Evolutionary conservation across 2,329 filamentous ascomycete species (phyloP).

Genomic region (Apiospora saccharicola): DNA sequence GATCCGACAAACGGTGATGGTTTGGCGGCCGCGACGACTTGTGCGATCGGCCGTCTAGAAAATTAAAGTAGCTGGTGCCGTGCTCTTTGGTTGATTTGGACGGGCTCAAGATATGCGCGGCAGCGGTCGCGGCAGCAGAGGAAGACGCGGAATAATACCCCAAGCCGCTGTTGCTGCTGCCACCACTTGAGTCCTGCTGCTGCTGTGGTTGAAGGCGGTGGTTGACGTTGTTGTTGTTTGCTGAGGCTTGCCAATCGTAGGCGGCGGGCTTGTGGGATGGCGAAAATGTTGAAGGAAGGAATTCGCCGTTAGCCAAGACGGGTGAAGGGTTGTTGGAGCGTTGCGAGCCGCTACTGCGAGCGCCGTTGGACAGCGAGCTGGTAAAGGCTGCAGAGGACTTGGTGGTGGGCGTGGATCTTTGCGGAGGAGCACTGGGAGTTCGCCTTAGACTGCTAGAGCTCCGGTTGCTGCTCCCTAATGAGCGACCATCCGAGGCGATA

Average conservation of each 20-base stretch:
- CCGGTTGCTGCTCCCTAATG: constrained; percentile 64
- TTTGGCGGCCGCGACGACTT: constrained; percentile 27
- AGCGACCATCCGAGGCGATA: constrained; percentile 36
- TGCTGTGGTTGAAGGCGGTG: constrained; percentile 9
- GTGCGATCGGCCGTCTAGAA: neutral
- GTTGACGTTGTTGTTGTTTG: constrained; percentile 26
- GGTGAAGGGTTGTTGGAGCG: constrained; percentile 53
- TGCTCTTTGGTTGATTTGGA: neutral
- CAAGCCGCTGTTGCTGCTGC: constrained; percentile 9
- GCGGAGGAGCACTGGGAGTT: constrained; percentile 65
- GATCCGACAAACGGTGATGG: constrained; percentile 43
- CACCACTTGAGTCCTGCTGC: neutral
- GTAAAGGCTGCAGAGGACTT: constrained; percentile 50
- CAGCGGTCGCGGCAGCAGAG: constrained; percentile 22
- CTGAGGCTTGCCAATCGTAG: constrained; percentile 40
- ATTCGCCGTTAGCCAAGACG: constrained; percentile 54
- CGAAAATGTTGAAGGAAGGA: constrained; percentile 49
- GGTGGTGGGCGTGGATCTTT: constrained; percentile 35
- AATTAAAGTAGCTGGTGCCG: neutral
- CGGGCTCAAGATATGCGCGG: constrained; percentile 22
- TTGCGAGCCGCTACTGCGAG: constrained; percentile 44
- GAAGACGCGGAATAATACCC: constrained; percentile 14
- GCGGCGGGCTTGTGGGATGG: constrained; percentile 37
- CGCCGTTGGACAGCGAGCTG: constrained; percentile 37
- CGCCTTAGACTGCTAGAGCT: constrained; percentile 69